These are phyloP conservation scores for Tillandsia leiboldiana DNA, from an alignment of 176 grass and related monocot species.

Conservation along the genomic window DNA sequence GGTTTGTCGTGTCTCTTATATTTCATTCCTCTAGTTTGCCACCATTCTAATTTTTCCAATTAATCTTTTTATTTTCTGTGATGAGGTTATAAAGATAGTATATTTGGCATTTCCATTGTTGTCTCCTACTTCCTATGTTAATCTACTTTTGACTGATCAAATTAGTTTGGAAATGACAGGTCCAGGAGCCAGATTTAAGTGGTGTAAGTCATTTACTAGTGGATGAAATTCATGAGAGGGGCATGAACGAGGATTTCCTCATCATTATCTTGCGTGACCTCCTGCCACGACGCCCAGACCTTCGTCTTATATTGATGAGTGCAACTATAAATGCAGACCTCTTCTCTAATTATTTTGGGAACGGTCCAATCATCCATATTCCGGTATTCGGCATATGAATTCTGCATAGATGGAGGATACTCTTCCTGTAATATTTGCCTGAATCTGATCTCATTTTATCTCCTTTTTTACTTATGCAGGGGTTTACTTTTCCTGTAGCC, in stretches of 20 bases:
- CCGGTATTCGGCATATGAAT: constrained; percentile 35
- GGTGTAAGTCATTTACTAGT: constrained; percentile 84
- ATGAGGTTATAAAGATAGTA: no score
- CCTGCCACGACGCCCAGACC: constrained; percentile 65
- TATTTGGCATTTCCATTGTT: not conserved
- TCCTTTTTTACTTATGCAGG: constrained; percentile 39
- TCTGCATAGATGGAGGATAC: constrained; percentile 14
- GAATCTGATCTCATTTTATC: constrained; percentile 4
- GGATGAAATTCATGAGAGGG: constrained; percentile 97
- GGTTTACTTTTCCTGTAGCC: constrained; percentile 78
- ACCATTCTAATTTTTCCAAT: not conserved
- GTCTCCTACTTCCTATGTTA: not conserved
- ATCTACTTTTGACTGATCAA: not conserved
- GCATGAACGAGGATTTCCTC: constrained; percentile 98
- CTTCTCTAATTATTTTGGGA: constrained; percentile 87
- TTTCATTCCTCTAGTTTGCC: not conserved
- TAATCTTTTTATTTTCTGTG: not conserved
- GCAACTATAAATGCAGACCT: constrained; percentile 94
- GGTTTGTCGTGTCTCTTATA: no score
- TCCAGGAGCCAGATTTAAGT: constrained; percentile 74
- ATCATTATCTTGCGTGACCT: constrained; percentile 92
- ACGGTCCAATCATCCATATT: constrained; percentile 80
- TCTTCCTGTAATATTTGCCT: not conserved
- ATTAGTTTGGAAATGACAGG: constrained; percentile 30
- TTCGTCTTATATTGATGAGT: constrained; percentile 91